A percentile compares a stretch with the other conserved stretches of the same genome.
phyloP scores from a whole-genome alignment of 495 filamentous ascomycete species.

The Neurospora hispaniola region DNA sequence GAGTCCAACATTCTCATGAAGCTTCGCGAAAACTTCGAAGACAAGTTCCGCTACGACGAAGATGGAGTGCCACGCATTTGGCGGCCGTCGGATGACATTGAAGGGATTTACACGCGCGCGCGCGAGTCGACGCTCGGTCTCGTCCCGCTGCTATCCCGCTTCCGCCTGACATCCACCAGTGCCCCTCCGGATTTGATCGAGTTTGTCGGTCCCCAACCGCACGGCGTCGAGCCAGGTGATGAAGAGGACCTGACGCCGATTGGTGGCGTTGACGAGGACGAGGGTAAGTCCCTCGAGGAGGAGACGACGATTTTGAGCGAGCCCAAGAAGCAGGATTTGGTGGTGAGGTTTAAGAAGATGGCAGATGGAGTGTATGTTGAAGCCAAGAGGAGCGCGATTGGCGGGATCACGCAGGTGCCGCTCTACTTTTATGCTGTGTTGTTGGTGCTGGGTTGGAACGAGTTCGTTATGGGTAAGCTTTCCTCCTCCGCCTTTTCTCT shows the following conservation, averaged over 20 bases:
- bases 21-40: constrained; percentile 95
- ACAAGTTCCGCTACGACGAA: constrained; percentile 97
- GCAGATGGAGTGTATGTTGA: constrained; percentile 96
- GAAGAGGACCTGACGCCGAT: constrained; percentile 84
- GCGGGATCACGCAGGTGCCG: constrained; percentile 88
- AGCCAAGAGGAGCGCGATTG: constrained; percentile 91
- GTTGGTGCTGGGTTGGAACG: constrained; percentile 91
- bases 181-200: constrained; percentile 67
- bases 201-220: constrained; percentile 75
- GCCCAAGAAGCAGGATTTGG: constrained; percentile 75
- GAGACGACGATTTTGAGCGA: constrained; percentile 92
- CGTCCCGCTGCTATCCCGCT: constrained; percentile 81
- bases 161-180: constrained; percentile 58
- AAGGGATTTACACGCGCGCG: constrained; percentile 82
- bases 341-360: constrained; percentile 92
- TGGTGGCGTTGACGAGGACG: constrained; percentile 83
- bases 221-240: constrained; percentile 63
- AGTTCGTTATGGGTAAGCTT: constrained; percentile 75
- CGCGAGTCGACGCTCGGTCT: constrained; percentile 82
- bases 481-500: constrained; percentile 3
- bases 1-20: constrained; percentile 94
- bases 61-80: constrained; percentile 91
- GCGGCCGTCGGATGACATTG: constrained; percentile 95
- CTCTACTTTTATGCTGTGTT: constrained; percentile 87
- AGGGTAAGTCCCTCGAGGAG: constrained; percentile 85